Percentiles rank a stretch among this genome's conserved stretches.
phyloP scores from a whole-genome alignment of 2,329 filamentous ascomycete species.

The Sphaerulina populicola region DNA sequence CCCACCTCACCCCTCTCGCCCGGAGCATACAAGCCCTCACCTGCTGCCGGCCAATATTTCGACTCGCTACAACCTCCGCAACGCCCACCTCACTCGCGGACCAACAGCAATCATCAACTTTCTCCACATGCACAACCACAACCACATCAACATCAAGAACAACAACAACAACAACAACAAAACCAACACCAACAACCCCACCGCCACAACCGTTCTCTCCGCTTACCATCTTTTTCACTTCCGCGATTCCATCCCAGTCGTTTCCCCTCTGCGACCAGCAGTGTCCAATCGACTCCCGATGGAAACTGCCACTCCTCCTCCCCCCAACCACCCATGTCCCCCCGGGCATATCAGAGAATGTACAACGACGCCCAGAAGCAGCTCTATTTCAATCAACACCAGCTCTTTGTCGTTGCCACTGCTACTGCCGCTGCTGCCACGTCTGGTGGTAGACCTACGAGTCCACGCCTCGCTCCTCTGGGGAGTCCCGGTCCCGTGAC shows the following conservation, averaged over 20 bases:
- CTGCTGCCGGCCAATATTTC: conserved; percentile 20
- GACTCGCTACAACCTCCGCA: conserved; percentile 29
- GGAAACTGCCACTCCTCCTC: conserved; percentile 32
- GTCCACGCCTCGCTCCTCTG: conserved; percentile 43
- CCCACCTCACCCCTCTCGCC: conserved; percentile 31
- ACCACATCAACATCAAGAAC: too few relatives aligned
- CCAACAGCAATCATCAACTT: conserved; percentile 25
- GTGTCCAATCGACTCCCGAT: conserved; percentile 33
- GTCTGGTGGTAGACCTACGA: conserved; percentile 36
- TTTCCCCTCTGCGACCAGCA: conserved; percentile 36
- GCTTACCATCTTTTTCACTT: conserved; percentile 38
- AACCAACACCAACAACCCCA: conserved; percentile 24
- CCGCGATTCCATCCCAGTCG: conserved; percentile 48
- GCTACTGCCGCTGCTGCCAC: conserved; percentile 3
- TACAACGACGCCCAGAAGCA: conserved; percentile 44
- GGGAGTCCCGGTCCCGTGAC: conserved; percentile 47
- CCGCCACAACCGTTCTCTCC: conserved; percentile 32
- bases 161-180: too few relatives aligned
- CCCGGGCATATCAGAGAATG: conserved; percentile 37
- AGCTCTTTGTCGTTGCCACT: conserved; percentile 23
- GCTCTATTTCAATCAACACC: conserved; percentile 43
- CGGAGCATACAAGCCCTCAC: conserved; percentile 20
- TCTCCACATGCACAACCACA: too few relatives aligned
- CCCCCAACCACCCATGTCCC: conserved; percentile 39
- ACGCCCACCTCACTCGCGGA: conserved; percentile 24